Evolutionary conservation across 1,284 basidiomycete genomes (phyloP), one percentile per base, ranked within the genome.

Genomic region (Fomitopsis betulina): DNA sequence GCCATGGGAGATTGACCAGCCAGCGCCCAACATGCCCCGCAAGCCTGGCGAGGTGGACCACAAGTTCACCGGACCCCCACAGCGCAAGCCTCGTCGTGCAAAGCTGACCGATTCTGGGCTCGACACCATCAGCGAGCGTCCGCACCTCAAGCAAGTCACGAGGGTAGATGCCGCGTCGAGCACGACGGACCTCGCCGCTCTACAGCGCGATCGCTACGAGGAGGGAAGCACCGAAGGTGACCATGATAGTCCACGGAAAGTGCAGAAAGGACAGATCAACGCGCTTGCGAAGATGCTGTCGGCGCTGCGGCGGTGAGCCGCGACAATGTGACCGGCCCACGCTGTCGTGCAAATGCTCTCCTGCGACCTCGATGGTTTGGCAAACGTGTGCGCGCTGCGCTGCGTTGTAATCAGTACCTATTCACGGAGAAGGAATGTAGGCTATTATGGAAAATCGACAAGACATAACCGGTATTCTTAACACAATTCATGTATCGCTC

Each of bases 261-360:
- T 91, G 68, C 87, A 89, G 76, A 91, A 86, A 73, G 87, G 86
- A 56, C 89, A 92, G 78, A 91, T 91, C 77, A 87, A 87, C 65
- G 82, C 89, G 39, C 76, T 92, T 66, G 89, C 88, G 62, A 91
- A 91, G 82, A 89, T 92, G 87, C 75, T 92, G 61, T 90, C 86
- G 61, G 88, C 88, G 54, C 72, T 90, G 73, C 79, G 87, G 67
- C 83, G 85, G 68, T 89, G 73, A 80, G 21, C 30, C 12, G 32
- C 17, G 17, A 30, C 45, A 13, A 12, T 6, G 13, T 37, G 49
- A 30, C 23, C 5, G 17, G 49, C 32, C 32, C 32, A 21, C 32
- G 19, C 21, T 17, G 39, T 35, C 33, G 49, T 32, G 17, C 35
- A 12, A 17, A 19, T 39, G 54, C 19, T 37, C 42, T 47, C 42